These are phyloP conservation scores for Eucalyptus cloeziana DNA, from an alignment of 345 rosid genomes.

Conservation along the genomic window DNA sequence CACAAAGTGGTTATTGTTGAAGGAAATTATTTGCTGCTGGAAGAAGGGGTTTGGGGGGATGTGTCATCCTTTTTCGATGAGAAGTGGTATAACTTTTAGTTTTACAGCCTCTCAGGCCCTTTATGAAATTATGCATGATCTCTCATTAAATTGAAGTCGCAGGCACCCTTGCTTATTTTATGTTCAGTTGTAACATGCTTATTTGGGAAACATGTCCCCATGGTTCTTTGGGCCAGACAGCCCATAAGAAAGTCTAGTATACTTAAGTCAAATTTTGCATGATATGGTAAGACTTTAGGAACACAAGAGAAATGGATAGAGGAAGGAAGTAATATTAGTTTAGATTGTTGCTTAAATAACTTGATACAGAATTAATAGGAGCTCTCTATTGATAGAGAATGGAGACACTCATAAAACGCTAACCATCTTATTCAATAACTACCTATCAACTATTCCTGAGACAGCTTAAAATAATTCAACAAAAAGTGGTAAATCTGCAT, in stretches of 20 bases:
- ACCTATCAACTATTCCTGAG: neutral
- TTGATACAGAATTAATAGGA: neutral
- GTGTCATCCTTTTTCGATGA: slow-evolving; percentile 65
- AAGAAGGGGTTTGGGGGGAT: slow-evolving; percentile 72
- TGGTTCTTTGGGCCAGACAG: neutral
- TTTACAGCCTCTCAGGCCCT: neutral
- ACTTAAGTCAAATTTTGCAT: neutral
- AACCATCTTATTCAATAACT: neutral
- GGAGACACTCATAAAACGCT: neutral
- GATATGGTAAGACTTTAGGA: neutral
- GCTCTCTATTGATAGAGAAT: neutral
- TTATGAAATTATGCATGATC: neutral
- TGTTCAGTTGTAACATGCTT: neutral
- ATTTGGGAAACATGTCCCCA: neutral
- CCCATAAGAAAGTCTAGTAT: neutral
- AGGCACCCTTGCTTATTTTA: neutral
- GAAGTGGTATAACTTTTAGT: slow-evolving; percentile 51
- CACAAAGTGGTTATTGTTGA: slow-evolving; percentile 84
- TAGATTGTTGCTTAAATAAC: neutral
- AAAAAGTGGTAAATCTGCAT: neutral
- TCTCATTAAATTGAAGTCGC: neutral
- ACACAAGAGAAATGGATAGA: neutral
- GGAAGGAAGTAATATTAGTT: neutral
- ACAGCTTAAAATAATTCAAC: neutral
- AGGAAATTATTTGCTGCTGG: slow-evolving; percentile 72